These are phyloP conservation scores for Alnus rubra DNA, from an alignment of 306 rosid genomes.

Conservation along the genomic window DNA sequence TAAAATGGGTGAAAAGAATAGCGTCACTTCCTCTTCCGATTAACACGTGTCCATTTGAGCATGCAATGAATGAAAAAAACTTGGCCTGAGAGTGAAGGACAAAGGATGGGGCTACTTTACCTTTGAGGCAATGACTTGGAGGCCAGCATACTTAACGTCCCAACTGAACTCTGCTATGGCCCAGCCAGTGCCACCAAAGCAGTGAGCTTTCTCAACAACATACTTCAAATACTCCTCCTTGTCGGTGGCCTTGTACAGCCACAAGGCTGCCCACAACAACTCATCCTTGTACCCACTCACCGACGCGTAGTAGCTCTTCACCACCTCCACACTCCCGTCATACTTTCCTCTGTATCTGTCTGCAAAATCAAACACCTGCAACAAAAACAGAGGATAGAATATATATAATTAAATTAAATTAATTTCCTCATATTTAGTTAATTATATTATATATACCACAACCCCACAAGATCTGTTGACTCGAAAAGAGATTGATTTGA, in stretches of 20 bases:
- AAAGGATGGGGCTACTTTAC: conserved; percentile 33
- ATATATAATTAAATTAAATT: too few species aligned
- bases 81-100: background rate
- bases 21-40: too few species aligned
- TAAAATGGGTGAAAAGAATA: too few species aligned
- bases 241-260: conserved; percentile 99
- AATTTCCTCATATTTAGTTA: too few species aligned
- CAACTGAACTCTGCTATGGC: conserved; percentile 95
- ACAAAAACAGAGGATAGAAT: too few species aligned
- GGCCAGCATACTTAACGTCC: conserved; percentile 96
- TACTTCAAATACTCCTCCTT: conserved; percentile 57
- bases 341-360: conserved; percentile 86
- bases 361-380: conserved; percentile 87
- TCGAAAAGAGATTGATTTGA: background rate
- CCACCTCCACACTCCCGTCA: conserved; percentile 74
- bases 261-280: conserved; percentile 92
- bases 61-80: background rate
- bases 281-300: conserved; percentile 99
- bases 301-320: conserved; percentile 94
- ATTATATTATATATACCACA: too few species aligned
- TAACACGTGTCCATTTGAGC: conserved; percentile 3
- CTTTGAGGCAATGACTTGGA: conserved; percentile 79
- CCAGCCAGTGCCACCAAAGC: conserved; percentile 93
- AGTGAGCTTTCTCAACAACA: conserved; percentile 55
- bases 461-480: background rate